phyloP scores from a whole-genome alignment of 345 rosid genomes.

The Bruguiera sexangula region DNA sequence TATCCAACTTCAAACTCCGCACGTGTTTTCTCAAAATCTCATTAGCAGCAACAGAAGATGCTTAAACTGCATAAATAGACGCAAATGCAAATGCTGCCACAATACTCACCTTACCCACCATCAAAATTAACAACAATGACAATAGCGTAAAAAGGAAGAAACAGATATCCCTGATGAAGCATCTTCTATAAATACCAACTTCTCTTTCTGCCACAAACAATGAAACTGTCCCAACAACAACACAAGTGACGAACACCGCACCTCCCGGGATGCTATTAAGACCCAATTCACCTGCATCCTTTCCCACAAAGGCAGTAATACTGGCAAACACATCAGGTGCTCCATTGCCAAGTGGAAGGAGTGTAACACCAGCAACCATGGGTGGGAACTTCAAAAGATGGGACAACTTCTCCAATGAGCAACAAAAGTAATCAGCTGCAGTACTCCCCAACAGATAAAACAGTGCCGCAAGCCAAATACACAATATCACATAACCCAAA shows the following conservation, averaged over 20 bases:
- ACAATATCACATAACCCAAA: constrained; percentile 51
- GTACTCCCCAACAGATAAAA: constrained; percentile 90
- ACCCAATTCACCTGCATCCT: constrained; percentile 72
- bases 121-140: constrained; percentile 50
- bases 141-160: constrained; percentile 67
- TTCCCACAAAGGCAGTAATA: constrained; percentile 82
- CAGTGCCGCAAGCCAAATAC: constrained; percentile 71
- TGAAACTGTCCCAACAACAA: constrained; percentile 81
- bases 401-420: constrained; percentile 82
- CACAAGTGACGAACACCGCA: constrained; percentile 77
- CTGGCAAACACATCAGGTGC: constrained; percentile 95
- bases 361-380: constrained; percentile 80
- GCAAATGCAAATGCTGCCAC: constrained; percentile 63
- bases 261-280: constrained; percentile 91
- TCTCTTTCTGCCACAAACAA: constrained; percentile 61
- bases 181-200: constrained; percentile 65
- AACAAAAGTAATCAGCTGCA: constrained; percentile 87
- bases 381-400: constrained; percentile 69
- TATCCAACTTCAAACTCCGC: constrained; percentile 33
- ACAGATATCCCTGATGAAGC: constrained; percentile 76
- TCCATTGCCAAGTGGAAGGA: constrained; percentile 93
- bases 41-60: constrained; percentile 68
- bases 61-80: constrained; percentile 67
- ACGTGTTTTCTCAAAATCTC: constrained; percentile 75
- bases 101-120: constrained; percentile 63